These are phyloP conservation scores for Phlyctochytrium planicorne DNA, from an alignment of 192 early-diverging fungal genomes.

Conservation along the genomic window DNA sequence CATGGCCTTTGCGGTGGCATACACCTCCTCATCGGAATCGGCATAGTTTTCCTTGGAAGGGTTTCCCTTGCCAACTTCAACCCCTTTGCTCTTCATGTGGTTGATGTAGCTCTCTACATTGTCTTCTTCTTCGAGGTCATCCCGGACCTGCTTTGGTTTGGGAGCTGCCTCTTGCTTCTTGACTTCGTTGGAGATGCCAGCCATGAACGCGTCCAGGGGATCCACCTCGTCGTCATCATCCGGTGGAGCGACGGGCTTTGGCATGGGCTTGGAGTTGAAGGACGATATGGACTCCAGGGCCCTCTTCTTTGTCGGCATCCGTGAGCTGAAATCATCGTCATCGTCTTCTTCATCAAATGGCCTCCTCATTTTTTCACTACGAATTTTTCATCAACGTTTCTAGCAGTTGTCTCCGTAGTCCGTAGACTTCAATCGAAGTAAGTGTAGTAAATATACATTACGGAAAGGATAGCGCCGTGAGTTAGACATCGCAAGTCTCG, in stretches of 20 bases:
- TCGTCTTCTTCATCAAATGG: conserved; percentile 37
- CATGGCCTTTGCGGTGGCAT: conserved; percentile 72
- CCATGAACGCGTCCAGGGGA: conserved; percentile 84
- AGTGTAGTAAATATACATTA: too few relatives aligned
- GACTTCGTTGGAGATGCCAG: conserved; percentile 58
- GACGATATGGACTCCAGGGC: neutral
- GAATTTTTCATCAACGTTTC: neutral
- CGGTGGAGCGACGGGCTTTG: neutral
- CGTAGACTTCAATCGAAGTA: too few relatives aligned
- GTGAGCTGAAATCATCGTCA: conserved; percentile 29
- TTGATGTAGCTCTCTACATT: conserved; percentile 72
- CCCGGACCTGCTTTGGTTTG: conserved; percentile 41
- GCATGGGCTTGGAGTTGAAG: neutral
- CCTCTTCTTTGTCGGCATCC: conserved; percentile 22
- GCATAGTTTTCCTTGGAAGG: conserved; percentile 9
- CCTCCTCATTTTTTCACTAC: conserved; percentile 8
- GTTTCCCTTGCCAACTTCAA: conserved; percentile 67
- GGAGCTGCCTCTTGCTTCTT: conserved; percentile 44
- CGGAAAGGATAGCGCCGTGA: too few relatives aligned
- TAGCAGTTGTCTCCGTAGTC: neutral
- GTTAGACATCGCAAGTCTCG: too few relatives aligned
- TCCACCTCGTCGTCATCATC: conserved; percentile 29
- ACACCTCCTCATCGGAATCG: conserved; percentile 80
- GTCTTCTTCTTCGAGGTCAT: conserved; percentile 76
- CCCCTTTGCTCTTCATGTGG: conserved; percentile 72